Conservation (phyloP, 1,139 yeast species). For the Debaryomycetaceae sp. region DNA sequence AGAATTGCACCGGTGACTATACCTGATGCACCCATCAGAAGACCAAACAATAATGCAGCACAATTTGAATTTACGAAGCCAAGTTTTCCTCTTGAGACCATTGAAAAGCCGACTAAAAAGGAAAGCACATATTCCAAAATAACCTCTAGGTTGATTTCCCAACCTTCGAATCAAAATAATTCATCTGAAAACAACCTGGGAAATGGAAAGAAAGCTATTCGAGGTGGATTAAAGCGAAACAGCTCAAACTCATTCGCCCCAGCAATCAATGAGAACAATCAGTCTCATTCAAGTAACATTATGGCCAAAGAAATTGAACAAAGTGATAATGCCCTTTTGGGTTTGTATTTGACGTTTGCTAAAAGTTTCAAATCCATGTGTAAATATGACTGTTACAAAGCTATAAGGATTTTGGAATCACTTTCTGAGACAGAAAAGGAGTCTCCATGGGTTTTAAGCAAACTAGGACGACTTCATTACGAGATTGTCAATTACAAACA, state of each 20-base stretch:
- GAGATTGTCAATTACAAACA: conserved; percentile 85
- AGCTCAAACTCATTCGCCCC: conserved; percentile 17
- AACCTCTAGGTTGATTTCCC: conserved; percentile 52
- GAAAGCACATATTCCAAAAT: conserved; percentile 43
- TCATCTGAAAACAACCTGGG: conserved; percentile 9
- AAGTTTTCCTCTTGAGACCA: conserved; percentile 20
- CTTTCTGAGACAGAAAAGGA: conserved; percentile 62
- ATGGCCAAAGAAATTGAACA: conserved; percentile 33
- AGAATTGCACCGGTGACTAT: conserved; percentile 36
- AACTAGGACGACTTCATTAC: conserved; percentile 76
- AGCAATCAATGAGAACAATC: conserved; percentile 6
- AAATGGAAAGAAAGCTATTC: conserved; percentile 9
- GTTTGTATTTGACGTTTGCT: conserved; percentile 60
- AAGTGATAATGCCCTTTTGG: conserved; percentile 44
- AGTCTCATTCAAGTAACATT: conserved; percentile 8
- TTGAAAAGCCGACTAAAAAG: conserved; percentile 15
- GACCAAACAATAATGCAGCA: conserved; percentile 29
- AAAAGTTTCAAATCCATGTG: conserved; percentile 63
- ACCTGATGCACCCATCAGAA: conserved; percentile 57
- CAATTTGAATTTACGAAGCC: conserved; percentile 37
- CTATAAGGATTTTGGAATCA: conserved; percentile 63
- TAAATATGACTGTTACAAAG: conserved; percentile 75
- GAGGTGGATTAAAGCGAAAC: conserved; percentile 25
- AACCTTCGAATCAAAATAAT: conserved; percentile 25
- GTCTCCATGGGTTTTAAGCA: conserved; percentile 85